Base-by-base conservation (phyloP, 2,329 filamentous ascomycete species). In the Raffaelea albimanens region DNA sequence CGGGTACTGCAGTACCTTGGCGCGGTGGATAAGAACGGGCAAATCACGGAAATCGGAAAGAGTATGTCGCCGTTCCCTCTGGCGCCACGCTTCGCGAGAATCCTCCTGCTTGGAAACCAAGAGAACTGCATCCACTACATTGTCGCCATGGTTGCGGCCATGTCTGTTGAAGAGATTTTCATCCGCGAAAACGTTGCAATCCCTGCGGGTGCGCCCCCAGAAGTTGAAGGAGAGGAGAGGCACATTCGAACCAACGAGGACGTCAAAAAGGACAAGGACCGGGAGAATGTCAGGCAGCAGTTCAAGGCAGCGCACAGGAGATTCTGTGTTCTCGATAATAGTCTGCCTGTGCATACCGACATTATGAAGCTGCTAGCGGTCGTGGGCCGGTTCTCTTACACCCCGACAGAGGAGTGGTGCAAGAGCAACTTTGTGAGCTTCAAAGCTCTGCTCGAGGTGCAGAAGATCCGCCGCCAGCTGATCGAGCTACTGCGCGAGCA, bases 51-150 rank as follows among this genome's bases (percentile, higher is more conserved):
- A 36, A 72, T 87, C 22, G 93, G 93, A 18, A 78, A 78, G 33
- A 85, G 88, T 45, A 84, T 98, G 68, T 87, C 89, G 5, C 75
- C 87, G 21, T 97, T 96, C 61, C 93, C 93, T 3, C 73, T 98
- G 14, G 88, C 87, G 23, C 94, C 93, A 18, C 80, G 93, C 2
- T 95, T 94, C 60, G 83, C 90, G 8, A 87, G 91, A 47, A 97
- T 97, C 65, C 70, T 98, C n/a, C 72, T 94, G 9, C 82, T 95
- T 43, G 91, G 90, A 0, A 82, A 94, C 59, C 75, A 86, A 22
- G 84, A 94, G 59, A 80, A 82, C 50, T 90, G 93, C 53, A 73
- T 94, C 44, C 83, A 84, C 0, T 91, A 95, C 59, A 87, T 89
- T 3, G 84, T 97, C 50, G 87, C 89, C 2, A 70, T 97, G 11